These are phyloP conservation scores for Aegilops longissima DNA, from an alignment of 176 grass and related monocot species.

Conservation along the genomic window DNA sequence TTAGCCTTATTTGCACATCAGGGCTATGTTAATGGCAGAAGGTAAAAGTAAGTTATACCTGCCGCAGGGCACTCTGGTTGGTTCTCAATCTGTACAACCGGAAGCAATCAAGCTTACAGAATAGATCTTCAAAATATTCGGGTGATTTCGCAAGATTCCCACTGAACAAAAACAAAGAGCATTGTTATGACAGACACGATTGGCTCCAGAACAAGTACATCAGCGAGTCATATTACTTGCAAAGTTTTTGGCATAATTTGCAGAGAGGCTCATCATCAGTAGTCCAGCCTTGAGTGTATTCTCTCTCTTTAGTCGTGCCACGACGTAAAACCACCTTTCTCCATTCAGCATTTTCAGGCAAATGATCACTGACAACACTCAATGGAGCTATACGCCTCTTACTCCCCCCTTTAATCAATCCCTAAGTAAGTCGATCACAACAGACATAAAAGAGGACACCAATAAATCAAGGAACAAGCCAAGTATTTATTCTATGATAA, in stretches of 20 bases:
- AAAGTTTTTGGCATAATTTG: conserved; percentile 87
- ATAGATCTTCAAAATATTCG: conserved; percentile 98
- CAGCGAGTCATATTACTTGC: conserved; percentile 54
- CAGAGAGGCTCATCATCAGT: conserved; percentile 70
- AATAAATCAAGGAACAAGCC: conserved; percentile 13
- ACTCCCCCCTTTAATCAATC: conserved; percentile 92
- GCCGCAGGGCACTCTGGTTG: conserved; percentile 62
- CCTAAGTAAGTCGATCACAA: conserved; percentile 41
- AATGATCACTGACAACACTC: conserved; percentile 64
- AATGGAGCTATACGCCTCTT: conserved; percentile 61
- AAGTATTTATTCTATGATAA: conserved; percentile 12
- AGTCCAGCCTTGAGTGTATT: conserved; percentile 83
- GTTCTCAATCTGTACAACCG: conserved; percentile 80
- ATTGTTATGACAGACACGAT: conserved; percentile 5
- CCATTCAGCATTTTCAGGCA: conserved; percentile 92
- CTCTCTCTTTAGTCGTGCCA: conserved; percentile 54
- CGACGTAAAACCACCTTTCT: conserved; percentile 65
- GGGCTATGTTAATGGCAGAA: conserved; percentile 8
- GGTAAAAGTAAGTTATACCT: conserved; percentile 43
- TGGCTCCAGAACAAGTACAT: conserved; percentile 25
- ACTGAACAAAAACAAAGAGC: conserved; percentile 37
- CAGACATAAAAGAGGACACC: neutral
- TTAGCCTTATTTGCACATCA: neutral
- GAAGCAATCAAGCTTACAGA: conserved; percentile 81
- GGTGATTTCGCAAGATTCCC: conserved; percentile 83